Conservation (phyloP, 805 yeast species). For the Saturnispora kantuleensis region DNA sequence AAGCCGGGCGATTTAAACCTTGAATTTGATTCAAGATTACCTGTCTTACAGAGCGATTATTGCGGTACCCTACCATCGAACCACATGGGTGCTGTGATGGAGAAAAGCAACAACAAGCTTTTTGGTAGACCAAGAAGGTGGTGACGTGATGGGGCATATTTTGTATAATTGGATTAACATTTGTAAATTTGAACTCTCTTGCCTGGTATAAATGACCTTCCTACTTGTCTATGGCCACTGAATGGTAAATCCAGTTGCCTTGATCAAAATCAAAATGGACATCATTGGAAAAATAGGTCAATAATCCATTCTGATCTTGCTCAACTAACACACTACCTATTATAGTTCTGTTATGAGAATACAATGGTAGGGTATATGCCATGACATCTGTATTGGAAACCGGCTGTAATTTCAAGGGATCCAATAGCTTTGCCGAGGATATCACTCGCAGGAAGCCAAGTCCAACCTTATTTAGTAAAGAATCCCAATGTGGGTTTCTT, state of each 20-base stretch:
- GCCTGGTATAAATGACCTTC: background rate
- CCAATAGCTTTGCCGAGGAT: background rate
- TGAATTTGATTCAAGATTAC: conserved; percentile 36
- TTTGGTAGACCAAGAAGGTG: conserved; percentile 6
- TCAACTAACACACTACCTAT: conserved; percentile 11
- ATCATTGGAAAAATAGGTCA: background rate
- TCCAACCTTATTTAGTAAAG: conserved; percentile 4
- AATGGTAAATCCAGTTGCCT: conserved; percentile 4
- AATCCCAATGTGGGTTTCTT: background rate
- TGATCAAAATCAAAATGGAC: background rate
- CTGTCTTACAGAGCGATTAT: conserved; percentile 65
- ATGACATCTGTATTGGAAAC: conserved; percentile 8
- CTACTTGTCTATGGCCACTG: background rate
- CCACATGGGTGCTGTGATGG: conserved; percentile 7
- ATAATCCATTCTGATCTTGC: conserved; percentile 9
- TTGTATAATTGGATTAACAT: background rate
- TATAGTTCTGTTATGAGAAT: conserved; percentile 9
- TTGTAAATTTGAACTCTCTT: background rate
- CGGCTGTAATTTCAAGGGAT: conserved; percentile 3
- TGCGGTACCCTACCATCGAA: conserved; percentile 69
- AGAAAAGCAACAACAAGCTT: conserved; percentile 3
- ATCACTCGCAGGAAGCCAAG: conserved; percentile 8
- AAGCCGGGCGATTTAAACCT: conserved; percentile 28
- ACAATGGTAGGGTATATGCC: conserved; percentile 8
- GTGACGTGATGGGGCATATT: background rate